A percentile compares a stretch with the other conserved stretches of the same genome.
Evolutionary conservation across 331 rosid species (phyloP).

Genomic region (Quercus lobata): DNA sequence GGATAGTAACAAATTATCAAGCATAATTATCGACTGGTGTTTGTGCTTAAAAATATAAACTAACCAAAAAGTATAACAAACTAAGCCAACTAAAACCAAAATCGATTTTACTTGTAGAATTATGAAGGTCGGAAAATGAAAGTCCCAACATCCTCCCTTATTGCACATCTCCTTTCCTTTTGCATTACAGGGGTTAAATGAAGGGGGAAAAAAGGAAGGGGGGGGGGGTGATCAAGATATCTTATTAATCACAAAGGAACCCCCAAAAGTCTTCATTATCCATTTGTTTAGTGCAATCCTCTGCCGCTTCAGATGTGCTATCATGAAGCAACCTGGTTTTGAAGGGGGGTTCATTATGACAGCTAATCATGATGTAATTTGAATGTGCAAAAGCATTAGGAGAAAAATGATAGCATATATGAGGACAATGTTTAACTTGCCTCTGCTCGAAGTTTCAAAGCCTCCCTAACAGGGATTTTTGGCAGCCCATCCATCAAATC

Average conservation of each 20-base stretch:
- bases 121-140: not conserved
- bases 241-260: conserved; percentile 40
- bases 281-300: conserved; percentile 45
- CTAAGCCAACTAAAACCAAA: not conserved
- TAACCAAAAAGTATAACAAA: not conserved
- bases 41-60: not conserved
- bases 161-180: not conserved
- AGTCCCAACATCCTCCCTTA: not conserved
- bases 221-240: not conserved
- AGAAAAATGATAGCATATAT: not conserved
- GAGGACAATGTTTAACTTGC: conserved; percentile 28
- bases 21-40: no score
- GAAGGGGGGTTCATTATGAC: not conserved
- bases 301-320: conserved; percentile 49
- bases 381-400: not conserved
- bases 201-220: not conserved
- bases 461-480: conserved; percentile 57
- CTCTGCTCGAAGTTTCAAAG: conserved; percentile 77
- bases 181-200: not conserved
- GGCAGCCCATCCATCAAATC: conserved; percentile 69
- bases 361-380: not conserved
- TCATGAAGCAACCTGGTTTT: conserved; percentile 60
- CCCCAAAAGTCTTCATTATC: conserved; percentile 64
- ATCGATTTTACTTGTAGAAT: not conserved
- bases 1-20: not conserved